phyloP scores from a whole-genome alignment of 495 filamentous ascomycete genomes.

The Massariosphaeria phaeospora region DNA sequence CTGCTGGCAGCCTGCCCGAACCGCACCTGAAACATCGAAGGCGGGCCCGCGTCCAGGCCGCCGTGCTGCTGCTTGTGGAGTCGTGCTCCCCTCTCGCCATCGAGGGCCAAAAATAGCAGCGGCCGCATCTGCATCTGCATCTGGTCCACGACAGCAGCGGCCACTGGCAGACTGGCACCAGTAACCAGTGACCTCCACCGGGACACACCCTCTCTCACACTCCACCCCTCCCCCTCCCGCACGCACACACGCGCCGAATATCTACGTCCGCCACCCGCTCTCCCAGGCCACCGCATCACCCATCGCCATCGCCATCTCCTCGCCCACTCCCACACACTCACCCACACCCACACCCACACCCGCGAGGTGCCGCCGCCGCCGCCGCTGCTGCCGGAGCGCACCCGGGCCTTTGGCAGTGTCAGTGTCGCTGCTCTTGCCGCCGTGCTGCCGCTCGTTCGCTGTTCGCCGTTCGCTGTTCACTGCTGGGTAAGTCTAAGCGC shows the following conservation, averaged over 20 bases:
- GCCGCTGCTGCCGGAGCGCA: neutral
- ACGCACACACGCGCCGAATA: neutral
- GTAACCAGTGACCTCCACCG: neutral
- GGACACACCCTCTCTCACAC: neutral
- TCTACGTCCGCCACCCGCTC: neutral
- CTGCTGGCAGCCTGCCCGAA: slow-evolving; percentile 5
- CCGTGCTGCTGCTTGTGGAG: neutral
- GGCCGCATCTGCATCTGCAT: too few species aligned
- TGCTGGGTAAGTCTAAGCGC: slow-evolving; percentile 35
- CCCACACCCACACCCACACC: too few species aligned
- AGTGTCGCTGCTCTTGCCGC: too few species aligned
- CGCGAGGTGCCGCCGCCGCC: neutral
- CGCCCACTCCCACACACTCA: too few species aligned
- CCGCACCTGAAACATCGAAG: slow-evolving; percentile 22
- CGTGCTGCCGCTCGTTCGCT: slow-evolving; percentile 5
- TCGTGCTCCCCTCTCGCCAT: neutral
- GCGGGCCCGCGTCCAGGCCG: slow-evolving; percentile 4
- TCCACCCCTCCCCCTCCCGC: neutral
- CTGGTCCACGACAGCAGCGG: slow-evolving; percentile 7
- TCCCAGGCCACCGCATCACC: too few species aligned
- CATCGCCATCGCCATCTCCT: too few species aligned
- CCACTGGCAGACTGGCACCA: neutral
- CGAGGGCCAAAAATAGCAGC: slow-evolving; percentile 18
- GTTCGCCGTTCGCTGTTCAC: neutral
- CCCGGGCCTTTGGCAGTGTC: neutral